Evolutionary conservation across 139 green algal genomes (phyloP).

Genomic region (Coelastrella sp.): DNA sequence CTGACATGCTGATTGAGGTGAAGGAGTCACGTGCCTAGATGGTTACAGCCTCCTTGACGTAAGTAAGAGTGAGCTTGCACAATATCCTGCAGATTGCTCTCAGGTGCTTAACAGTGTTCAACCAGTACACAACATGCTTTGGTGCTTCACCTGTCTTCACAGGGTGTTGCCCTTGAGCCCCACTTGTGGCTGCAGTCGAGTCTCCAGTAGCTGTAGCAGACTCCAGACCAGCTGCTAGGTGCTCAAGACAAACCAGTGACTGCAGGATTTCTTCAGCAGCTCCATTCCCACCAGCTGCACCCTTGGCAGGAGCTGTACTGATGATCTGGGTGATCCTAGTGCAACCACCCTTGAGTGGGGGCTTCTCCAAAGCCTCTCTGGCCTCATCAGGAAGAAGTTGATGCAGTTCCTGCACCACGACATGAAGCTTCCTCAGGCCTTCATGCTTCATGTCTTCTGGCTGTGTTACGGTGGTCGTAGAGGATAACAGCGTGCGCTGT

Average conservation of each 20-base stretch:
- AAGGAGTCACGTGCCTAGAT: background rate
- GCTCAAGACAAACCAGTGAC: slow-evolving; percentile 23
- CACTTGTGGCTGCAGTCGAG: too few species aligned
- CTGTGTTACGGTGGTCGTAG: background rate
- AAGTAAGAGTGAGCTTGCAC: too few species aligned
- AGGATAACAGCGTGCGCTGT: background rate
- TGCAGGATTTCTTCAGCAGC: slow-evolving; percentile 34
- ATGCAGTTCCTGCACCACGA: slow-evolving; percentile 19
- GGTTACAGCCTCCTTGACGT: too few species aligned
- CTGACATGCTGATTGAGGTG: background rate
- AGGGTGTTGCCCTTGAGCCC: too few species aligned
- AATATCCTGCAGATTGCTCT: too few species aligned
- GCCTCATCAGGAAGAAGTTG: slow-evolving; percentile 21
- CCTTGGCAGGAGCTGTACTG: background rate
- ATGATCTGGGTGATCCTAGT: background rate
- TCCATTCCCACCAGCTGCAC: background rate
- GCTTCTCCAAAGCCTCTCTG: too few species aligned
- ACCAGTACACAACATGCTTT: background rate
- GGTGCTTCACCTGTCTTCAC: background rate
- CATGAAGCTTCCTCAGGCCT: background rate
- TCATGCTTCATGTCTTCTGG: background rate
- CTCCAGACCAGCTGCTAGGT: background rate
- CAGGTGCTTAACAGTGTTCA: too few species aligned
- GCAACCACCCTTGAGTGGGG: background rate
- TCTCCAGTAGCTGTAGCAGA: slow-evolving; percentile 11